Conservation (phyloP, 1,284 basidiomycete genomes). For the Rhodotorula sp. region DNA sequence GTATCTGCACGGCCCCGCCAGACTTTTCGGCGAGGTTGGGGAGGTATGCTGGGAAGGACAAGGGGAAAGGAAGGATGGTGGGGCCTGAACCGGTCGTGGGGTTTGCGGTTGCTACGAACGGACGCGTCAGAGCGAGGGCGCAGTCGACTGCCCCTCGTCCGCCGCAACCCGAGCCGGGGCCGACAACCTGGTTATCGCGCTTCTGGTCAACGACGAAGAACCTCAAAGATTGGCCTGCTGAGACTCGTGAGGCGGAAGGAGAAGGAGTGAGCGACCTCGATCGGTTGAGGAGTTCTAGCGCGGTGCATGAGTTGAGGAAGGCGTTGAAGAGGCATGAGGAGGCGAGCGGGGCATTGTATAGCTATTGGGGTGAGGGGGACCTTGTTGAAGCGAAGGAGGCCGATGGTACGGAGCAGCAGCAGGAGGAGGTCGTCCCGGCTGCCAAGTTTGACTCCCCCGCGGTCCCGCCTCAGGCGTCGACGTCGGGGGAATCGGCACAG, state of each 20-base stretch:
- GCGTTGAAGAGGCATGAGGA: slow-evolving; percentile 21
- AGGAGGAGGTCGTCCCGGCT: neutral
- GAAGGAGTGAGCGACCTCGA: neutral
- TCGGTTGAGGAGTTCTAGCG: slow-evolving; percentile 1
- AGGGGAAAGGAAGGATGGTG: slow-evolving; percentile 23
- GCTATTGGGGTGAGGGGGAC: slow-evolving; percentile 35
- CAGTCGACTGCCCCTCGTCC: neutral
- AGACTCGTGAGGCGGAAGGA: neutral
- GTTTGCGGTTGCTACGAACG: neutral
- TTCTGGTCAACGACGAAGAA: neutral
- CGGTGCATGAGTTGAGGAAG: neutral
- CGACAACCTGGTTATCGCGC: neutral
- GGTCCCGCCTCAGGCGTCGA: neutral
- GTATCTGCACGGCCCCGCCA: slow-evolving; percentile 34
- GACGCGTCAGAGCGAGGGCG: neutral
- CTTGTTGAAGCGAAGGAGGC: slow-evolving; percentile 15
- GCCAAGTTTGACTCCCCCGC: neutral
- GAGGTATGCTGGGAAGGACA: neutral
- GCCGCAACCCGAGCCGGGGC: neutral
- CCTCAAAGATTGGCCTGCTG: neutral
- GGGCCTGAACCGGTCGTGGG: neutral
- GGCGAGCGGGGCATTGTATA: slow-evolving; percentile 9
- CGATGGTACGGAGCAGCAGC: neutral
- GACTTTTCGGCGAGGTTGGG: slow-evolving; percentile 28
- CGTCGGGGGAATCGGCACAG: neutral